Conservation (phyloP, 2,329 filamentous ascomycete genomes). For the Talaromyces islandicus region DNA sequence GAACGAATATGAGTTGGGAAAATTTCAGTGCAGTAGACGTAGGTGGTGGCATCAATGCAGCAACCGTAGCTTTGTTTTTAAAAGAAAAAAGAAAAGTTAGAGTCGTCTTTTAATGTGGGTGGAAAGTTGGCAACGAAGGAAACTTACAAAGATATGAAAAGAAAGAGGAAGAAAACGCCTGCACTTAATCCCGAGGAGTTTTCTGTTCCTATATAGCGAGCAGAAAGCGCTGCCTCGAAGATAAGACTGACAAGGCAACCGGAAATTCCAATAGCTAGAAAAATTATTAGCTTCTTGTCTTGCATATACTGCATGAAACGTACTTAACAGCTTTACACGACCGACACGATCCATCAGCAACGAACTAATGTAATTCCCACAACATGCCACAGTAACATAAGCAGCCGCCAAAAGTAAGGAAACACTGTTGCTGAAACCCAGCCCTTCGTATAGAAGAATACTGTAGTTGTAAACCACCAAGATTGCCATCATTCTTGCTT, state of each 20-base stretch:
- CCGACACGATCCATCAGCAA: neutral
- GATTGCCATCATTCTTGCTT: constrained; percentile 13
- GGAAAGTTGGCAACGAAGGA: neutral
- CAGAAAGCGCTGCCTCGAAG: constrained; percentile 6
- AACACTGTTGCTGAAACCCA: neutral
- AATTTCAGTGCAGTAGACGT: constrained; percentile 16
- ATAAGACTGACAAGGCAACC: neutral
- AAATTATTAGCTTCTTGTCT: neutral
- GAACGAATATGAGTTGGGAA: constrained; percentile 13
- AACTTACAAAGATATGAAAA: constrained; percentile 3
- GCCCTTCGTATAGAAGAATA: constrained; percentile 1
- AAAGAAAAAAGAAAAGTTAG: constrained; percentile 6
- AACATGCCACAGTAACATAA: neutral
- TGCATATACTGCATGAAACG: neutral
- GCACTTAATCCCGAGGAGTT: constrained; percentile 9
- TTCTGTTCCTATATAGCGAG: constrained; percentile 1
- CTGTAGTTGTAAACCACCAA: constrained; percentile 2
- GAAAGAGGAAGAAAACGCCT: constrained; percentile 11
- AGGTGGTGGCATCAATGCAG: constrained; percentile 1
- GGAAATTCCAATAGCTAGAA: constrained; percentile 1
- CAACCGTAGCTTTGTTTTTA: constrained; percentile 1
- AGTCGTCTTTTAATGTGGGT: neutral
- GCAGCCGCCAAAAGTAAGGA: constrained; percentile 1
- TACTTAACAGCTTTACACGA: constrained; percentile 1
- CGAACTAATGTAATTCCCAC: neutral